A percentile compares a stretch with the other conserved stretches of the same genome.
Evolutionary conservation across 768 basidiomycete species (phyloP).

Genomic region (Kwoniella dendrophila): DNA sequence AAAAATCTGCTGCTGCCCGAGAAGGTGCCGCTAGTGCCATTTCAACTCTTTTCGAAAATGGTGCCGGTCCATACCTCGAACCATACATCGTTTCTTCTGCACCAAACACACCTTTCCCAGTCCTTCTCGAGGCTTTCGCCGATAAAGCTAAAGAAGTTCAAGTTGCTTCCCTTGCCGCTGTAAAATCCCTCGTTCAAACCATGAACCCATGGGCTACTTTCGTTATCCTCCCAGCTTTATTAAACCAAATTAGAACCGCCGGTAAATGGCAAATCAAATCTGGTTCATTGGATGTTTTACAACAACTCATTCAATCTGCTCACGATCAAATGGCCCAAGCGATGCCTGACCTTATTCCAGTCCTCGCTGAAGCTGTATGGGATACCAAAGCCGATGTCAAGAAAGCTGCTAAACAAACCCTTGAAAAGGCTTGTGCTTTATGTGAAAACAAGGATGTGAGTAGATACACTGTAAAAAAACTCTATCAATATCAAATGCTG

Average conservation of each 20-base stretch:
- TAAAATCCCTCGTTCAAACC: constrained; percentile 69
- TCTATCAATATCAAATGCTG: constrained; percentile 47
- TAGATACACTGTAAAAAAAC: constrained; percentile 61
- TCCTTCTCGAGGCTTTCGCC: constrained; percentile 87
- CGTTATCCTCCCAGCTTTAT: constrained; percentile 80
- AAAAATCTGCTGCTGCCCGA: constrained; percentile 89
- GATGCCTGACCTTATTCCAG: constrained; percentile 91
- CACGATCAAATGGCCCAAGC: constrained; percentile 81
- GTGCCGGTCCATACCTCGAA: constrained; percentile 79
- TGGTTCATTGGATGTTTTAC: constrained; percentile 75
- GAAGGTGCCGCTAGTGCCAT: constrained; percentile 82
- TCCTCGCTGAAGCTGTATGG: constrained; percentile 95
- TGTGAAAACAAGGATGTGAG: constrained; percentile 92
- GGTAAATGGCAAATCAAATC: constrained; percentile 98
- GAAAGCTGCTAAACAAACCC: constrained; percentile 92
- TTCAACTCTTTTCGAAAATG: constrained; percentile 66
- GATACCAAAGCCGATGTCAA: constrained; percentile 98
- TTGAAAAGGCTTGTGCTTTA: constrained; percentile 90
- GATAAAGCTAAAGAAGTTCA: constrained; percentile 91
- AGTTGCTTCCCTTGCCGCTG: constrained; percentile 80
- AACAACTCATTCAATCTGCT: constrained; percentile 82
- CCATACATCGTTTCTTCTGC: constrained; percentile 78
- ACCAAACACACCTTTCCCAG: constrained; percentile 70
- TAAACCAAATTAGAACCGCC: constrained; percentile 89
- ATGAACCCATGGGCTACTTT: constrained; percentile 88